Percentiles rank a stretch among this genome's conserved stretches.
phyloP scores from a whole-genome alignment of 2,329 filamentous ascomycete species.

The Emergomyces africanus region DNA sequence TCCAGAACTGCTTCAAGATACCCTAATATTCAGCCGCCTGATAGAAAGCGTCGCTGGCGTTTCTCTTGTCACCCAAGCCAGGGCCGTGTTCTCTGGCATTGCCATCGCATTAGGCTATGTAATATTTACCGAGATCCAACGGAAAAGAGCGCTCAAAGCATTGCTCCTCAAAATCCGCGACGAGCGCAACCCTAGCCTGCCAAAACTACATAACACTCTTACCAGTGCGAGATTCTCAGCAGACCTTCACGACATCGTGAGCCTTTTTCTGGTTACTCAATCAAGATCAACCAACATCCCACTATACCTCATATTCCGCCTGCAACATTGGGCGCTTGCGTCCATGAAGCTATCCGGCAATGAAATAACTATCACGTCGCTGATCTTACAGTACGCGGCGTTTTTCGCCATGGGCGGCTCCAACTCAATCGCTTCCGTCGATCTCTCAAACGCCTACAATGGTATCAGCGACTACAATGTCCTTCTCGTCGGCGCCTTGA shows the following conservation, averaged over 20 bases:
- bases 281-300: conserved; percentile 76
- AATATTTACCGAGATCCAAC: conserved; percentile 11
- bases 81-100: conserved; percentile 38
- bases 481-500: conserved; percentile 65
- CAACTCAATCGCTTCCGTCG: conserved; percentile 91
- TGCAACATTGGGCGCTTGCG: conserved; percentile 44
- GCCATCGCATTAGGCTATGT: conserved; percentile 20
- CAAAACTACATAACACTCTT: neutral
- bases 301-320: conserved; percentile 62
- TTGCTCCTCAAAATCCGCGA: neutral
- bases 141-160: neutral
- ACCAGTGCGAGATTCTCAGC: conserved; percentile 12
- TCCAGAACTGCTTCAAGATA: conserved; percentile 55
- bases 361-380: conserved; percentile 54
- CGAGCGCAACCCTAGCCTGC: neutral
- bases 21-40: conserved; percentile 21
- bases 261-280: conserved; percentile 74
- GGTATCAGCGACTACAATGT: conserved; percentile 73
- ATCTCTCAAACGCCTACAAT: conserved; percentile 91
- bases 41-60: conserved; percentile 27
- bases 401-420: conserved; percentile 89
- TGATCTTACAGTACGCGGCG: conserved; percentile 66
- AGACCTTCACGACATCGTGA: conserved; percentile 54
- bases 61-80: conserved; percentile 37
- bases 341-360: conserved; percentile 29